Percentiles rank a stretch among this genome's conserved stretches.
phyloP scores from a whole-genome alignment of 2,329 filamentous ascomycete species.

The Cordyceps militaris region DNA sequence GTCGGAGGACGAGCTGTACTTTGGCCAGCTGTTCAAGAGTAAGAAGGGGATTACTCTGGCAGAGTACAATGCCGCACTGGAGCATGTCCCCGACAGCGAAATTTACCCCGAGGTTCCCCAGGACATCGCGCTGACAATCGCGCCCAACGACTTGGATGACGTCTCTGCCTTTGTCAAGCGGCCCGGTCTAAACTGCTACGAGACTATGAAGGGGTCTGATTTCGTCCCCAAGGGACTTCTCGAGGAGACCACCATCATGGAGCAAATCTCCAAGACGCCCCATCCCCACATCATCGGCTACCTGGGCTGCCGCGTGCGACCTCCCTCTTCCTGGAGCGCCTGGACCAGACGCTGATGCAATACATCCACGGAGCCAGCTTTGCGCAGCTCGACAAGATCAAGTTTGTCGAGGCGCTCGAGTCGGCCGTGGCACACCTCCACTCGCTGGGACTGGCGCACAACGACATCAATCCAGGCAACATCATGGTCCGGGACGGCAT shows the following conservation, averaged over 20 bases:
- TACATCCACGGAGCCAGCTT: neutral
- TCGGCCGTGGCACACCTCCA: slow-evolving; percentile 21
- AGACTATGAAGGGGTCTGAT: slow-evolving; percentile 3
- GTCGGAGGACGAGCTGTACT: slow-evolving; percentile 8
- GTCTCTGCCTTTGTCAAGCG: slow-evolving; percentile 9
- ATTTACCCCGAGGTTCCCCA: slow-evolving; percentile 14
- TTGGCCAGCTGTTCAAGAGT: slow-evolving; percentile 14
- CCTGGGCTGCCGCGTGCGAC: slow-evolving; percentile 18
- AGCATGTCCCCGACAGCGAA: slow-evolving; percentile 14
- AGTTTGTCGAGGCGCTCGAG: slow-evolving; percentile 16
- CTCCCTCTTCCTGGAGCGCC: slow-evolving; percentile 15
- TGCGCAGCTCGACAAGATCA: slow-evolving; percentile 9
- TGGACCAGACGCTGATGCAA: slow-evolving; percentile 2
- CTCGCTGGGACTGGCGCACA: slow-evolving; percentile 21
- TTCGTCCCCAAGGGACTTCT: slow-evolving; percentile 12
- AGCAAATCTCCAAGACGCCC: slow-evolving; percentile 14
- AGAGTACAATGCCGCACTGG: slow-evolving; percentile 11
- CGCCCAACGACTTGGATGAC: slow-evolving; percentile 3
- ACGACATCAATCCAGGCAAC: slow-evolving; percentile 23
- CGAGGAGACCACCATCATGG: slow-evolving; percentile 15
- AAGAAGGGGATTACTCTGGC: slow-evolving; percentile 15
- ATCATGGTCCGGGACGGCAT: slow-evolving; percentile 20
- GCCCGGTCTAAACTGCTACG: slow-evolving; percentile 11
- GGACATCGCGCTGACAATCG: slow-evolving; percentile 12
- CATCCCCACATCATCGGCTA: slow-evolving; percentile 20